phyloP scores from a whole-genome alignment of 768 basidiomycete genomes.

The Kwoniella sp. region DNA sequence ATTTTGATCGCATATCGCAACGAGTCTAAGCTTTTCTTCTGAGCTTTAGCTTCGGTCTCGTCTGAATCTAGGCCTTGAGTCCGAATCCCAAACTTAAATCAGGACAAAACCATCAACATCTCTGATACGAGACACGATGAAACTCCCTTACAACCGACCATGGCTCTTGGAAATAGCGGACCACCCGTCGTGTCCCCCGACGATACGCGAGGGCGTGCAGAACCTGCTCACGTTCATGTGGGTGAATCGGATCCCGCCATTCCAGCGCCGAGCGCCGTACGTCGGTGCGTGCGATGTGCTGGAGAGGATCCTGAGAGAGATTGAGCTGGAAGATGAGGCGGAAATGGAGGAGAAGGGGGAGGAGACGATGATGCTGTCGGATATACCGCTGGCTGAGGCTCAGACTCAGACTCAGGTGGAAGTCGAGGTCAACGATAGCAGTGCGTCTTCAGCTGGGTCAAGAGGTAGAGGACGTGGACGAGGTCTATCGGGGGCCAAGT shows the following conservation, averaged over 20 bases:
- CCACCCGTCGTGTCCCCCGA: constrained; percentile 44
- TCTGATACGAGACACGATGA: constrained; percentile 19
- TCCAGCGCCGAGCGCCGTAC: constrained; percentile 43
- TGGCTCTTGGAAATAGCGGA: constrained; percentile 49
- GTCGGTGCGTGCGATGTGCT: constrained; percentile 36
- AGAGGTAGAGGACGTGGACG: not conserved
- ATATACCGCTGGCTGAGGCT: not conserved
- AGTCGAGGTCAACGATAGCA: not conserved
- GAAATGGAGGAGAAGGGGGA: not conserved
- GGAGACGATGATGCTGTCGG: not conserved
- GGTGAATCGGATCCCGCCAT: constrained; percentile 36
- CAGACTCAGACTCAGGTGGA: not conserved
- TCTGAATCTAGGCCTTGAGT: too few relatives aligned
- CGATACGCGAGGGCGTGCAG: constrained; percentile 41
- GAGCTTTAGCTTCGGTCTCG: too few relatives aligned
- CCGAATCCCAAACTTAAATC: too few relatives aligned
- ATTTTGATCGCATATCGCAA: too few relatives aligned
- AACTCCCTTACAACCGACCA: constrained; percentile 37
- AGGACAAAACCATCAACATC: constrained; percentile 3
- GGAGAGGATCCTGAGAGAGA: constrained; percentile 30
- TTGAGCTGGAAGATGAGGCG: constrained; percentile 22
- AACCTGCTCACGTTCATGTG: constrained; percentile 45
- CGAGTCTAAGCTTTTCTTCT: too few relatives aligned
- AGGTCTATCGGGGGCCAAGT: not conserved
- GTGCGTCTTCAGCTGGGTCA: not conserved